A percentile compares a stretch with the other conserved stretches of the same genome.
Conservation (phyloP, 805 yeast genomes). For the Zygotorulaspora danielsina region DNA sequence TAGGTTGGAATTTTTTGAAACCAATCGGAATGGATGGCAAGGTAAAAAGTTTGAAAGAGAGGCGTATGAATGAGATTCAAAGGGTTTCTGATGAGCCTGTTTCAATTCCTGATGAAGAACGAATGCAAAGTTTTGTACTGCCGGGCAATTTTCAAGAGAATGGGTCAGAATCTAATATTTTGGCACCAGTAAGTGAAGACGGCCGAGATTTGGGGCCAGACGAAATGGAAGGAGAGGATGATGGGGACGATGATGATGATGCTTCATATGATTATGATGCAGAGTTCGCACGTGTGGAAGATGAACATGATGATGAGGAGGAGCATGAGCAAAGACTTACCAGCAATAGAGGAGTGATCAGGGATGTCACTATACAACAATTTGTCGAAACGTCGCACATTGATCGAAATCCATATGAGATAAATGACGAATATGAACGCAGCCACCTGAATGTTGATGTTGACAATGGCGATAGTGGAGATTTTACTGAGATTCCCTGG, state of each 20-base stretch:
- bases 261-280: conserved; percentile 37
- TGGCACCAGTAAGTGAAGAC: not conserved
- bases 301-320: conserved; percentile 25
- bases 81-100: not conserved
- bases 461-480: conserved; percentile 25
- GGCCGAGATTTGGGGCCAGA: not conserved
- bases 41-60: conserved; percentile 37
- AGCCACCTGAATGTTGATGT: conserved; percentile 39
- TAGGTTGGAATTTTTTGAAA: conserved; percentile 47
- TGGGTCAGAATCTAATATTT: conserved; percentile 6
- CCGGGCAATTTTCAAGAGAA: conserved; percentile 32
- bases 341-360: conserved; percentile 8
- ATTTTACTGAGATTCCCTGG: conserved; percentile 17
- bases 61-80: conserved; percentile 5
- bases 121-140: conserved; percentile 3
- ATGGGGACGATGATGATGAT: conserved; percentile 23
- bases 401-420: conserved; percentile 20
- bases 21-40: conserved; percentile 63
- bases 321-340: conserved; percentile 8
- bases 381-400: conserved; percentile 25
- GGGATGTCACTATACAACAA: conserved; percentile 21
- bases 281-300: conserved; percentile 34
- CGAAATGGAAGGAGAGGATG: conserved; percentile 17
- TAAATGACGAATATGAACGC: conserved; percentile 31
- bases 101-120: not conserved